Percentiles rank a stretch among this genome's conserved stretches.
Conservation (phyloP, 1,284 basidiomycete genomes). For the Naganishia liquefaciens region DNA sequence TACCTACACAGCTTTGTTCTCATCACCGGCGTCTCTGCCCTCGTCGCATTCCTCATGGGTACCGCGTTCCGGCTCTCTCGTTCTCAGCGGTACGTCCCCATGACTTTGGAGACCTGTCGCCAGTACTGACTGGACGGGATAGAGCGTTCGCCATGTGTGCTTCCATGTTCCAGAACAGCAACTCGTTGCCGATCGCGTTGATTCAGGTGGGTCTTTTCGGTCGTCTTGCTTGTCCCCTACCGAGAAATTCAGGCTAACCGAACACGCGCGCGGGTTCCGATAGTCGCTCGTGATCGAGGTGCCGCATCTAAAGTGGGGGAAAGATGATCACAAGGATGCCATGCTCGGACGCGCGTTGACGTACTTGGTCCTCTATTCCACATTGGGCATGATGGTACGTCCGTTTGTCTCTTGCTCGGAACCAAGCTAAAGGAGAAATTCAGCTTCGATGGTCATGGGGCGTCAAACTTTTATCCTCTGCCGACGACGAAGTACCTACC, state of each 20-base stretch:
- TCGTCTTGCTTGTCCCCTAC: background rate
- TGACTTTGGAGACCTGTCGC: background rate
- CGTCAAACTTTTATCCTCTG: conserved; percentile 70
- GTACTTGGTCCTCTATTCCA: conserved; percentile 88
- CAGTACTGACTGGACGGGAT: background rate
- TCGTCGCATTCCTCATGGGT: conserved; percentile 52
- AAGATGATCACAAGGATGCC: conserved; percentile 74
- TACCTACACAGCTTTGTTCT: conserved; percentile 61
- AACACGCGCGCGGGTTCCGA: background rate
- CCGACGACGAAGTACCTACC: conserved; percentile 60
- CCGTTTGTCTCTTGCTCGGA: background rate
- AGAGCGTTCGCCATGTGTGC: conserved; percentile 83
- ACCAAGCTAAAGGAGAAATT: background rate
- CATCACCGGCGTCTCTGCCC: conserved; percentile 65
- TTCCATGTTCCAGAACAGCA: conserved; percentile 61
- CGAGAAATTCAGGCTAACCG: background rate
- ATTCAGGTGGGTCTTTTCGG: conserved; percentile 46
- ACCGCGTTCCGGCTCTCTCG: conserved; percentile 52
- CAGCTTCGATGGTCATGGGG: conserved; percentile 89
- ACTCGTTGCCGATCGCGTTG: conserved; percentile 88
- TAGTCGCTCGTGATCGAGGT: conserved; percentile 84
- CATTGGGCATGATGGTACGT: conserved; percentile 85
- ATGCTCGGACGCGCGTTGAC: conserved; percentile 92
- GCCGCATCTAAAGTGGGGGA: conserved; percentile 75
- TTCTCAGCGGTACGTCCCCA: conserved; percentile 50